These are phyloP conservation scores for Helianthus tuberosus DNA, from an alignment of 129 eudicot species.

Conservation along the genomic window DNA sequence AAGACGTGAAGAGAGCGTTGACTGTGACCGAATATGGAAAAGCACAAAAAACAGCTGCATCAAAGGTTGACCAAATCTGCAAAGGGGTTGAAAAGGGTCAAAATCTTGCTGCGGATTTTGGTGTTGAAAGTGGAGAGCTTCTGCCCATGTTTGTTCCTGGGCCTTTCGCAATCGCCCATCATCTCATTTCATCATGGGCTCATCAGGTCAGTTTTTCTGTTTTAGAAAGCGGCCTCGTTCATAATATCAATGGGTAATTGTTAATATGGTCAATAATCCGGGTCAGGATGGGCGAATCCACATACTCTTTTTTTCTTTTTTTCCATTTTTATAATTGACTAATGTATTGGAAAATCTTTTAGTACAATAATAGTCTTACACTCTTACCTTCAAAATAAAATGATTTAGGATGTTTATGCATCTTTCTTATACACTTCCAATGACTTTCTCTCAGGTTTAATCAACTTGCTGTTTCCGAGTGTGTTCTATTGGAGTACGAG, in stretches of 20 bases:
- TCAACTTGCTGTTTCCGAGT: neutral
- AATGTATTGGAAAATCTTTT: neutral
- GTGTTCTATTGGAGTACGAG: neutral
- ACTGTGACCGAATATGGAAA: constrained; percentile 63
- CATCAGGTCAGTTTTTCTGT: constrained; percentile 33
- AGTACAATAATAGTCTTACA: neutral
- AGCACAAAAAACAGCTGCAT: constrained; percentile 71
- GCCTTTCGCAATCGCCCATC: constrained; percentile 85
- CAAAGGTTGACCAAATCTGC: constrained; percentile 73
- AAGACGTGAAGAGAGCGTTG: constrained; percentile 70
- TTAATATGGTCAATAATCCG: neutral
- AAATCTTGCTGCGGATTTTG: constrained; percentile 67
- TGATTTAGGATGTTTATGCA: neutral
- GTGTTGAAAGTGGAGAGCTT: constrained; percentile 84
- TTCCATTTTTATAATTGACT: neutral
- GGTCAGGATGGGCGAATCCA: neutral
- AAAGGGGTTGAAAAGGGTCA: constrained; percentile 67
- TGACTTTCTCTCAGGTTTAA: constrained; percentile 13
- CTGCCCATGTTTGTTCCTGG: constrained; percentile 81
- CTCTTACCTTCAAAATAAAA: neutral
- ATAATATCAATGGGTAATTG: neutral
- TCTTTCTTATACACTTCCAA: neutral
- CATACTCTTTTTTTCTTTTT: neutral
- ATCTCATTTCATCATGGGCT: constrained; percentile 78
- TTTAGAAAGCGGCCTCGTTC: neutral